Percentiles rank a stretch among this genome's conserved stretches.
These are phyloP conservation scores for Paramecium primaurelia DNA, from an alignment of 73 alveolate species.

Conservation along the genomic window DNA sequence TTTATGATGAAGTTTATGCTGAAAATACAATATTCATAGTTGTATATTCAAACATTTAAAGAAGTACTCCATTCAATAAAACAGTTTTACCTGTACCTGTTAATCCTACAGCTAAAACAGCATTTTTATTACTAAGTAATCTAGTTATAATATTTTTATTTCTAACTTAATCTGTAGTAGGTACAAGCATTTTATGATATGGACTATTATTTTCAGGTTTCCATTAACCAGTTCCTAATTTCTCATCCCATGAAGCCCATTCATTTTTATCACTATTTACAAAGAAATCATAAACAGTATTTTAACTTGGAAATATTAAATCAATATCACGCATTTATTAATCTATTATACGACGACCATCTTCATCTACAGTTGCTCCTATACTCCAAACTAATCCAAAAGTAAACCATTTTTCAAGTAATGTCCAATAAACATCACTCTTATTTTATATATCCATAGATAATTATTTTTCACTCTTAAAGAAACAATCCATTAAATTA, in stretches of 20 bases:
- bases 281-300: constrained; percentile 93
- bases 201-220: constrained; percentile 87
- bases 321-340: constrained; percentile 86
- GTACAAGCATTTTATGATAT: constrained; percentile 91
- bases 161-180: constrained; percentile 94
- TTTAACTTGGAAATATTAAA: constrained; percentile 83
- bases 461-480: constrained; percentile 56
- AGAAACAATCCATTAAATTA: constrained; percentile 81
- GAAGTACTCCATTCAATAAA: constrained; percentile 74
- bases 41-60: constrained; percentile 52
- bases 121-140: constrained; percentile 24
- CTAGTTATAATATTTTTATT: constrained; percentile 70
- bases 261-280: constrained; percentile 95
- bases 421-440: constrained; percentile 50
- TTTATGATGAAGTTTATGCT: constrained; percentile 88
- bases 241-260: constrained; percentile 99
- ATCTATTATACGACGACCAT: constrained; percentile 78
- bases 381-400: constrained; percentile 92
- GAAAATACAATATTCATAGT: constrained; percentile 97
- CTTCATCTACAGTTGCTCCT: constrained; percentile 95
- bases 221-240: constrained; percentile 84
- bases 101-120: constrained; percentile 93
- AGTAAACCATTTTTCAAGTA: constrained; percentile 89
- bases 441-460: constrained; percentile 36
- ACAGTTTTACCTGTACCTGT: constrained; percentile 99